Evolutionary conservation across 164 flowering plant species (phyloP), one percentile per base, ranked within the genome.

Genomic region (Aristolochia fimbriata): DNA sequence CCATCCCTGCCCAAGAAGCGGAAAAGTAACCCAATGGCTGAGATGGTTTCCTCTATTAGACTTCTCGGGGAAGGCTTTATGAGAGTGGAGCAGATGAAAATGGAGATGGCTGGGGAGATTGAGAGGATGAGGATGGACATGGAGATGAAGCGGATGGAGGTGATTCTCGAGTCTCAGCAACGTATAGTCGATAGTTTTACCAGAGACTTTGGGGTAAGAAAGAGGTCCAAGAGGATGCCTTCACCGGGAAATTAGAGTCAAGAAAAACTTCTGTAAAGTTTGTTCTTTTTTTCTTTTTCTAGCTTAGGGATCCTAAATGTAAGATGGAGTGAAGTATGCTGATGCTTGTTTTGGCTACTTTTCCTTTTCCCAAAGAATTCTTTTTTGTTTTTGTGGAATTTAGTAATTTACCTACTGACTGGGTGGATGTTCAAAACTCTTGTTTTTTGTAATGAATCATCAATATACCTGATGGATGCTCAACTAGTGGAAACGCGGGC

Each of bases 21-120:
- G 48, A 23, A 59, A 37, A 21, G 50, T 57, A 75, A 73, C 60
- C 73, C 80, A 0, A 31, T 77, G 25, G 70, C 59, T 22, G 83
- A 79, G 71, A 66, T 89, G 71, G 87, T 74, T 25, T 66, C 73
- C 25, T 71, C 91, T 8, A 74, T 89, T 19, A 73, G 70, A 70
- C 2, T 64, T 49, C 59, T 86, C 51, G 86, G 84, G 31, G 88
- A 87, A 51, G 80, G 80, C 47, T 87, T 79, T 68, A 64, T 83
- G 72, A 81, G 57, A 69, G 70, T 85, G 80, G 97, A 89, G 74
- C 68, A 72, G 74, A 81, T 75, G 91, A 89, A 85, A 74, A 83
- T 86, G 71, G 91, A 84, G 23, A 78, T 81, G 81, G 81, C 76
- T 12, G 75, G 75, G 63, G 91, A 87, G 73, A 76, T 80, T 48